Conservation (phyloP, 345 rosid species). For the Streptanthus diversifolius region DNA sequence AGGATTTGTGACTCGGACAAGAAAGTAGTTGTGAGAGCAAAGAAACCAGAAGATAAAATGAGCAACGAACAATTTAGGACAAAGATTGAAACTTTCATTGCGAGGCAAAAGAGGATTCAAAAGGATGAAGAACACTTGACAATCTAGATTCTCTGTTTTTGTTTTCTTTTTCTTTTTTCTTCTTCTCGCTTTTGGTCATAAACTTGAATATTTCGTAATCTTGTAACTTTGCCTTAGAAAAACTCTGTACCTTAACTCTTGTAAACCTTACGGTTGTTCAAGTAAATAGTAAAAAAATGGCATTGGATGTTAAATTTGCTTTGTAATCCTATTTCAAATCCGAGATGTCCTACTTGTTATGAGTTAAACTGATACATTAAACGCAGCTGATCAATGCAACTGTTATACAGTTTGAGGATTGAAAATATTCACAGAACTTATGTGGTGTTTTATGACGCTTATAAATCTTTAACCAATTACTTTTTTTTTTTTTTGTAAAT, state of each 20-base stretch:
- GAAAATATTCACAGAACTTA: background rate
- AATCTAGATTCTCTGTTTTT: slow-evolving; percentile 15
- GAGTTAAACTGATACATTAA: background rate
- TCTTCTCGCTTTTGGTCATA: background rate
- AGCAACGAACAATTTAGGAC: slow-evolving; percentile 70
- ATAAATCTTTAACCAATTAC: background rate
- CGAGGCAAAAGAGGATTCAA: slow-evolving; percentile 65
- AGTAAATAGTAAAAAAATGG: slow-evolving; percentile 10
- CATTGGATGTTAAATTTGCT: background rate
- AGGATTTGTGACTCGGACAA: slow-evolving; percentile 31
- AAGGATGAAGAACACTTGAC: slow-evolving; percentile 55
- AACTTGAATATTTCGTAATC: background rate
- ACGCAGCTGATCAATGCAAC: background rate
- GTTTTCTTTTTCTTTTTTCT: background rate
- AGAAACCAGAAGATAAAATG: slow-evolving; percentile 54
- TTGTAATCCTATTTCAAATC: background rate
- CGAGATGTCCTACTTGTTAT: background rate
- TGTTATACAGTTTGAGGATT: background rate
- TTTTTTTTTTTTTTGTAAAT: background rate
- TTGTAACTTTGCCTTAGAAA: slow-evolving; percentile 10
- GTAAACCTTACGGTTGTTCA: slow-evolving; percentile 2
- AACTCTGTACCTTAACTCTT: background rate
- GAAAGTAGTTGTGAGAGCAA: slow-evolving; percentile 23
- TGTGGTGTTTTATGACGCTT: background rate
- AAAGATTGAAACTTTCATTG: slow-evolving; percentile 70